Conservation (phyloP, 805 yeast species). For the Ogataea thermomethanolica region DNA sequence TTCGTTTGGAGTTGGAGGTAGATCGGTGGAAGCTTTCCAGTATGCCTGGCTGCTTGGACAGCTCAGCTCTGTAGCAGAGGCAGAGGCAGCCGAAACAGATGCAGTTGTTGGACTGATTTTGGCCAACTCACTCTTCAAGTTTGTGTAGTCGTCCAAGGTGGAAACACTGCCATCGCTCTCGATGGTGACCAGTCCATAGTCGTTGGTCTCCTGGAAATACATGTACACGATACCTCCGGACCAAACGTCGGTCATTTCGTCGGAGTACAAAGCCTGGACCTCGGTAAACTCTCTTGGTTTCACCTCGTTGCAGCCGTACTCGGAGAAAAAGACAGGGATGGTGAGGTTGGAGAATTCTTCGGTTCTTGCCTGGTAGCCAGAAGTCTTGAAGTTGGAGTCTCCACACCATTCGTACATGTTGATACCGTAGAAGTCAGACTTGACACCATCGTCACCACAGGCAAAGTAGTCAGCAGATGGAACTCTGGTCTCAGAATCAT, state of each 20-base stretch:
- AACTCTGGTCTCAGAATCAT: constrained; percentile 77
- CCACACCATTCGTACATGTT: constrained; percentile 93
- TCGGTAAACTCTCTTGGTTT: constrained; percentile 77
- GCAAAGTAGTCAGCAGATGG: constrained; percentile 79
- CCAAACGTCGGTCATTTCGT: constrained; percentile 84
- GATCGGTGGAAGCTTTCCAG: constrained; percentile 64
- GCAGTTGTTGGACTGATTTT: constrained; percentile 49
- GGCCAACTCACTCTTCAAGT: constrained; percentile 53
- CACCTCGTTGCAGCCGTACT: constrained; percentile 78
- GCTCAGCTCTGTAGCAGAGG: constrained; percentile 33
- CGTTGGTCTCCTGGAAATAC: constrained; percentile 81
- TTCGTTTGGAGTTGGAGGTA: constrained; percentile 78
- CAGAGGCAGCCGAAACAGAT: constrained; percentile 34
- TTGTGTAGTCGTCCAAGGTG: constrained; percentile 58
- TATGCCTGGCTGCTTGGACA: constrained; percentile 51
- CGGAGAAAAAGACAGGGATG: constrained; percentile 83
- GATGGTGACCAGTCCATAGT: constrained; percentile 74
- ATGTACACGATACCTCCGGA: constrained; percentile 92
- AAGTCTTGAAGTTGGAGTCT: constrained; percentile 47
- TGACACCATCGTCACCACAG: constrained; percentile 68
- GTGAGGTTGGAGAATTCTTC: constrained; percentile 66
- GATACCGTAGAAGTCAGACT: constrained; percentile 77
- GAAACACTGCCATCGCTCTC: constrained; percentile 40
- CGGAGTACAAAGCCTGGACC: constrained; percentile 61
- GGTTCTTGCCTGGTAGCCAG: constrained; percentile 73